phyloP scores from a whole-genome alignment of 108 stramenopile species.

The Skeletonema menzelii region DNA sequence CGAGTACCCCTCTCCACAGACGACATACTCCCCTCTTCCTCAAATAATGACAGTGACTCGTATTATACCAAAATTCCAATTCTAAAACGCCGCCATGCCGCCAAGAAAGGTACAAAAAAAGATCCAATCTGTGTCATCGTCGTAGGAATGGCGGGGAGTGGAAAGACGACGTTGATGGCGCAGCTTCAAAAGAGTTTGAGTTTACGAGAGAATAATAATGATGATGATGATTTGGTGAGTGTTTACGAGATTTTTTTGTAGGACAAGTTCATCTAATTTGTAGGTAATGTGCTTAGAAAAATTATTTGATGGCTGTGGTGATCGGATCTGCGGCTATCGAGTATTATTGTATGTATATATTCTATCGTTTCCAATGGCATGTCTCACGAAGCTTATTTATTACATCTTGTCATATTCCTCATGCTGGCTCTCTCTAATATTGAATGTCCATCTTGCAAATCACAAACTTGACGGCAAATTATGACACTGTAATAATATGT shows the following conservation, averaged over 20 bases:
- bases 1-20: slow-evolving; percentile 9
- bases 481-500: too few species aligned
- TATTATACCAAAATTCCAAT: slow-evolving; percentile 27
- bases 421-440: neutral
- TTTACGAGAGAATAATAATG: slow-evolving; percentile 26
- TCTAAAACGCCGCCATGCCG: slow-evolving; percentile 32
- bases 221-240: slow-evolving; percentile 14
- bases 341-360: too few species aligned
- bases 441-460: neutral
- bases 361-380: too few species aligned
- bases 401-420: neutral
- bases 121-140: slow-evolving; percentile 81
- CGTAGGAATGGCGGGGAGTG: slow-evolving; percentile 93
- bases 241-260: neutral
- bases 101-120: slow-evolving; percentile 20
- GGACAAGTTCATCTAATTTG: too few species aligned
- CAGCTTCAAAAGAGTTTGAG: slow-evolving; percentile 65
- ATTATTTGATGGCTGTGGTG: too few species aligned
- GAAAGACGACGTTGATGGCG: slow-evolving; percentile 88
- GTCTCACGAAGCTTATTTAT: too few species aligned
- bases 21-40: neutral
- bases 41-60: neutral
- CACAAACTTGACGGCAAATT: too few species aligned
- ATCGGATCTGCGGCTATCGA: too few species aligned
- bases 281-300: too few species aligned